Evolutionary conservation across 2,329 filamentous ascomycete species (phyloP).

Genomic region (Xylaria sp.): DNA sequence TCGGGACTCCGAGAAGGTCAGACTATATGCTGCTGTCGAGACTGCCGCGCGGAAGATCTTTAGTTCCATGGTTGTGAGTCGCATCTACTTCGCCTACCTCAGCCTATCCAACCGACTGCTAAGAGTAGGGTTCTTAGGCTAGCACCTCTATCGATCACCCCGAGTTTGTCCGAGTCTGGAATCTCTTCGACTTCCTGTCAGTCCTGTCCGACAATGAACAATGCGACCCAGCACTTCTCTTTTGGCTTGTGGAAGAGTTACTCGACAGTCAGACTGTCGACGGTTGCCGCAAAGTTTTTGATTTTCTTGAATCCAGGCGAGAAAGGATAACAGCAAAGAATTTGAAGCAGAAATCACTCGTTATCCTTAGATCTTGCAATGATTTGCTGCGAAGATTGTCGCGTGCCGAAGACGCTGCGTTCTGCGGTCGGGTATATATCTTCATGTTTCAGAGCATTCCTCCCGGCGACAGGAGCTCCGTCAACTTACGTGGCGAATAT

Average conservation of each 20-base stretch:
- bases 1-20: constrained; percentile 56
- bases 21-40: constrained; percentile 79
- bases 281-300: constrained; percentile 90
- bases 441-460: constrained; percentile 99
- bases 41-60: constrained; percentile 85
- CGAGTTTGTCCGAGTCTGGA: constrained; percentile 87
- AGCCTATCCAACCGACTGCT: constrained; percentile 43
- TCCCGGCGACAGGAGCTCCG: constrained; percentile 94
- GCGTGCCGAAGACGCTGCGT: constrained; percentile 95
- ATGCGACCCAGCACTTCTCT: constrained; percentile 82
- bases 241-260: constrained; percentile 93
- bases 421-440: constrained; percentile 97
- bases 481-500: constrained; percentile 95
- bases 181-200: constrained; percentile 90
- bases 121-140: constrained; percentile 64
- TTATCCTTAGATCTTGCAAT: constrained; percentile 94
- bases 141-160: constrained; percentile 80
- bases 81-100: background rate
- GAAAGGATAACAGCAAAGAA: constrained; percentile 86
- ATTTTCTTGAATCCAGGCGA: constrained; percentile 92
- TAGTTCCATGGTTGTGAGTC: constrained; percentile 78
- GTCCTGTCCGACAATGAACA: constrained; percentile 85
- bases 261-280: constrained; percentile 96
- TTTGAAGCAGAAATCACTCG: constrained; percentile 84
- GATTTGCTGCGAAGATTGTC: constrained; percentile 93